These are phyloP conservation scores for Lasiosphaeria hispida DNA, from an alignment of 495 filamentous ascomycete species.

Conservation along the genomic window DNA sequence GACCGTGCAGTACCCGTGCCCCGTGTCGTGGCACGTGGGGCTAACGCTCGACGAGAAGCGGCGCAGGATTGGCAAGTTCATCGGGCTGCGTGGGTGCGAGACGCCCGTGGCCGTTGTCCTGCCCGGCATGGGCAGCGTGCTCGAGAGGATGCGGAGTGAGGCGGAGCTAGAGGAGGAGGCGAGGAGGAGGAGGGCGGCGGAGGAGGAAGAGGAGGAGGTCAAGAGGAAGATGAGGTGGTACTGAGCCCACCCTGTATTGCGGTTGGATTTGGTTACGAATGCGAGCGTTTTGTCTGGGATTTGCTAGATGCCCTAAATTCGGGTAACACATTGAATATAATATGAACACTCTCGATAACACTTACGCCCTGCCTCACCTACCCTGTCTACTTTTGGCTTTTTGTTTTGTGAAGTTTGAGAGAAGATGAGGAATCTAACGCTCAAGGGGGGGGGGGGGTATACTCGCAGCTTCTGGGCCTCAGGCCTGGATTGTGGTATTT, in stretches of 20 bases:
- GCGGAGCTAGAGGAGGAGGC: conserved; percentile 27
- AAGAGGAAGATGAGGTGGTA: conserved; percentile 45
- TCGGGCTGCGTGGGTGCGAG: conserved; percentile 64
- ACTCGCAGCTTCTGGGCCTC: no score
- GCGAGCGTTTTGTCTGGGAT: no score
- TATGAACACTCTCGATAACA: no score
- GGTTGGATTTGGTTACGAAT: not conserved
- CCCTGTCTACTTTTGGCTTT: not conserved
- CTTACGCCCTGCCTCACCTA: no score
- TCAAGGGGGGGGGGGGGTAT: no score
- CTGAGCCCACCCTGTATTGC: not conserved
- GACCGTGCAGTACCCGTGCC: conserved; percentile 62
- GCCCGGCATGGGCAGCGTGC: conserved; percentile 26
- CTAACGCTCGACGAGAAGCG: conserved; percentile 57
- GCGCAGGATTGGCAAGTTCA: conserved; percentile 61
- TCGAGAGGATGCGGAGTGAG: conserved; percentile 31
- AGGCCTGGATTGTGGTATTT: no score
- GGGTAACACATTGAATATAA: no score
- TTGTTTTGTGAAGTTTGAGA: no score
- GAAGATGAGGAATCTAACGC: no score
- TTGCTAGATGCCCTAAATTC: no score
- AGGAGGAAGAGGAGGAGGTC: conserved; percentile 41
- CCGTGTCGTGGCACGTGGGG: conserved; percentile 39
- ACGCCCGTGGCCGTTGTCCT: conserved; percentile 33
- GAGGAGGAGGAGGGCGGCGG: conserved; percentile 33